These are phyloP conservation scores for Nematodospora valgi DNA, from an alignment of 805 yeast genomes.

Conservation along the genomic window DNA sequence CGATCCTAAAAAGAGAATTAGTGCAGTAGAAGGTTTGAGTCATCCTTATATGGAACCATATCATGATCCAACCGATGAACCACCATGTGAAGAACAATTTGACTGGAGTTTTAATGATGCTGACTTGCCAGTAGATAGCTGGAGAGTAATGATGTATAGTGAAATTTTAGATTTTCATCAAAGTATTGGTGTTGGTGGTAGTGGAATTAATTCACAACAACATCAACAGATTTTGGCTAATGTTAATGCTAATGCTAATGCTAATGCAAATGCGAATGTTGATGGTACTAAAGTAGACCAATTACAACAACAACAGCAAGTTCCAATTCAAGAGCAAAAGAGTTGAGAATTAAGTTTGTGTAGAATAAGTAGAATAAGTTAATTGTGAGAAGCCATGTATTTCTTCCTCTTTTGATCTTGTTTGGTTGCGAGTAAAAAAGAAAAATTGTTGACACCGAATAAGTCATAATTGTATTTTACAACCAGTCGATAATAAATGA, in stretches of 20 bases:
- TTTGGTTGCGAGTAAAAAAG: too few species aligned
- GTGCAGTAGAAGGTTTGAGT: conserved; percentile 84
- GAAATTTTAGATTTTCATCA: conserved; percentile 96
- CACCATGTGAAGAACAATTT: conserved; percentile 85
- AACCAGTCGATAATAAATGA: too few species aligned
- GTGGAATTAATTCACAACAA: conserved; percentile 16
- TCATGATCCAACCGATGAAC: conserved; percentile 97
- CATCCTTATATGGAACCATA: conserved; percentile 93
- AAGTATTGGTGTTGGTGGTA: conserved; percentile 51
- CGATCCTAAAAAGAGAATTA: conserved; percentile 91
- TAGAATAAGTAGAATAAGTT: too few species aligned
- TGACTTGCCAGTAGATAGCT: conserved; percentile 93
- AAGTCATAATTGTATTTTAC: too few species aligned
- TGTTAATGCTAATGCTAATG: too few species aligned
- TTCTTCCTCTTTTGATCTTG: too few species aligned
- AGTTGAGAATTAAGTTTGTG: background rate
- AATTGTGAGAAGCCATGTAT: too few species aligned
- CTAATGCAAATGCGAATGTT: conserved; percentile 13
- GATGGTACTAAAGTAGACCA: background rate
- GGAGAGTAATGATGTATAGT: conserved; percentile 99
- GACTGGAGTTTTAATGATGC: conserved; percentile 99
- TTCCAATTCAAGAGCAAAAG: conserved; percentile 3
- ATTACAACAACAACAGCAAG: conserved; percentile 3
- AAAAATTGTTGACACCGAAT: too few species aligned
- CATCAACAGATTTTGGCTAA: conserved; percentile 17